Evolutionary conservation across 148 eudicot genomes (phyloP).

Genomic region (Rhododendron henanense): DNA sequence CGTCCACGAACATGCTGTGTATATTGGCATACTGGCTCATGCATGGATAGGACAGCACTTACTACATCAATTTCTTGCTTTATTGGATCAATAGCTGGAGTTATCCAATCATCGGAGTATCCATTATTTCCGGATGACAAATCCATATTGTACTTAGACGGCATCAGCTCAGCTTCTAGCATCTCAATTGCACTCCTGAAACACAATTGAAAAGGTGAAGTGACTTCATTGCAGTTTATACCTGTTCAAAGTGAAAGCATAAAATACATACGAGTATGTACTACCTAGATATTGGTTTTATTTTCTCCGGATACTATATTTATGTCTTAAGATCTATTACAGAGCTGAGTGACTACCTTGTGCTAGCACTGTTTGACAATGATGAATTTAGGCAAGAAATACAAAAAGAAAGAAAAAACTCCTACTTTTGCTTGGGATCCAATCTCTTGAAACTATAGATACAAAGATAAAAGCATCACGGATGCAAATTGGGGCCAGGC

Average conservation of each 20-base stretch:
- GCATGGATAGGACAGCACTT: slow-evolving; percentile 22
- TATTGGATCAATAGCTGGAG: slow-evolving; percentile 21
- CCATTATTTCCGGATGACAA: slow-evolving; percentile 21
- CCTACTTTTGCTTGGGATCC: neutral
- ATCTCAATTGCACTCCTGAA: slow-evolving; percentile 91
- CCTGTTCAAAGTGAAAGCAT: neutral
- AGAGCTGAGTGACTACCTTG: neutral
- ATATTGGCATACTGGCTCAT: neutral
- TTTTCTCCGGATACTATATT: neutral
- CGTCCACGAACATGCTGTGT: neutral
- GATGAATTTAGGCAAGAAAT: neutral
- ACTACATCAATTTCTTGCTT: slow-evolving; percentile 46
- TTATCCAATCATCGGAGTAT: slow-evolving; percentile 37
- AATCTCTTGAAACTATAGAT: neutral
- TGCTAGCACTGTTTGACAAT: neutral
- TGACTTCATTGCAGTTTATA: neutral
- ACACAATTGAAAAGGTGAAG: neutral
- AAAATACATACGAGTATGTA: neutral
- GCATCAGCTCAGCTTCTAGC: slow-evolving; percentile 65
- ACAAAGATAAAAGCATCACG: neutral
- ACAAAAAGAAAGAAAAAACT: neutral
- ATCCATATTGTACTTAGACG: slow-evolving; percentile 22
- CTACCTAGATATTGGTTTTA: neutral
- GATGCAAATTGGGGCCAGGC: neutral
- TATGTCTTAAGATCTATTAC: neutral